These are phyloP conservation scores for Exophiala bonariae DNA, from an alignment of 2,329 filamentous ascomycete genomes.

Conservation along the genomic window DNA sequence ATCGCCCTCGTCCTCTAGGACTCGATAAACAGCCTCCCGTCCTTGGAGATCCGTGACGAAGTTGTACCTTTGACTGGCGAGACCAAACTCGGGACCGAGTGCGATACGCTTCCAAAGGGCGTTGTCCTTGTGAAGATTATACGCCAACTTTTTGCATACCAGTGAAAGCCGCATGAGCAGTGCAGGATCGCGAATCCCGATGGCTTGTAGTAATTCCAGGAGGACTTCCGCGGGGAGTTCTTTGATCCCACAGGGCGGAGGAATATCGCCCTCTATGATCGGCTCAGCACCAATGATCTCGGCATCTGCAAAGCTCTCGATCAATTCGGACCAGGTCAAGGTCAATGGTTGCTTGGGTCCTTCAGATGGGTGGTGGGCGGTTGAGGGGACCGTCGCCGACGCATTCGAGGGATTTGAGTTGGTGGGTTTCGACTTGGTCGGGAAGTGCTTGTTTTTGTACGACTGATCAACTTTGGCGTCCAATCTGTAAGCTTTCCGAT, in stretches of 20 bases:
- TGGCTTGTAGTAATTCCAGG: constrained; percentile 72
- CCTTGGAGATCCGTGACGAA: constrained; percentile 65
- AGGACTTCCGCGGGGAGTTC: constrained; percentile 81
- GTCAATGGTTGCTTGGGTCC: constrained; percentile 38
- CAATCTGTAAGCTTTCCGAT: constrained; percentile 86
- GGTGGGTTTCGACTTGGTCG: constrained; percentile 56
- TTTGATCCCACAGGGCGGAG: constrained; percentile 78
- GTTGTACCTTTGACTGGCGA: constrained; percentile 78
- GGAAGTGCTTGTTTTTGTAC: constrained; percentile 91
- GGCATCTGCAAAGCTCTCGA: constrained; percentile 71
- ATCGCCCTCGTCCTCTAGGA: constrained; percentile 25
- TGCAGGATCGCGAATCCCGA: constrained; percentile 73
- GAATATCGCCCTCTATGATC: constrained; percentile 67
- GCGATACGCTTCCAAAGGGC: constrained; percentile 81
- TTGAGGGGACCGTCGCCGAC: constrained; percentile 51
- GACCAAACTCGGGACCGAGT: constrained; percentile 70
- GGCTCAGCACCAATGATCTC: constrained; percentile 68
- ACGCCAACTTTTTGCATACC: constrained; percentile 86
- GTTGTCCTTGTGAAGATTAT: constrained; percentile 79
- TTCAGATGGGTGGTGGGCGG: constrained; percentile 56
- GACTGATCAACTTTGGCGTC: constrained; percentile 79
- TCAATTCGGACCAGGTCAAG: constrained; percentile 64
- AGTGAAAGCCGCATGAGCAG: constrained; percentile 73
- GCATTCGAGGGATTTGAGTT: constrained; percentile 51
- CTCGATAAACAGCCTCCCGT: constrained; percentile 21